Percentiles rank a stretch among this genome's conserved stretches.
phyloP scores from a whole-genome alignment of 2,329 filamentous ascomycete genomes.

The Neobulgaria alba region DNA sequence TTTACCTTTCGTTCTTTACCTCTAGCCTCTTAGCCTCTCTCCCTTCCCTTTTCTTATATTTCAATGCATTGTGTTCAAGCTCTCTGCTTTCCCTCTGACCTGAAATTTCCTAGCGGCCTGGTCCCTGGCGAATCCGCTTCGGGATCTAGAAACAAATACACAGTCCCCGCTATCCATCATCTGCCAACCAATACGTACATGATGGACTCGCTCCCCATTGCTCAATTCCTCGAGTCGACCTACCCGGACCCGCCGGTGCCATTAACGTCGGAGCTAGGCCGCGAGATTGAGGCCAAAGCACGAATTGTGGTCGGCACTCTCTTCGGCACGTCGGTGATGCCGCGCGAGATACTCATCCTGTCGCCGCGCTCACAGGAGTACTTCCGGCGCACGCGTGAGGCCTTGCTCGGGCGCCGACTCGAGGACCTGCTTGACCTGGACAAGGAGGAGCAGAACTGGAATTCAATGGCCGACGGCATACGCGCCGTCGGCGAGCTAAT shows the following conservation, averaged over 20 bases:
- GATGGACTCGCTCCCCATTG: conserved; percentile 34
- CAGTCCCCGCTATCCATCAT: conserved; percentile 35
- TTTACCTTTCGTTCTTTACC: conserved; percentile 7
- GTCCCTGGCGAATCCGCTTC: conserved; percentile 15
- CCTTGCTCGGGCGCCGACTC: conserved; percentile 28
- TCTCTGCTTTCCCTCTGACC: conserved; percentile 2
- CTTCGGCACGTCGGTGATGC: conserved; percentile 29
- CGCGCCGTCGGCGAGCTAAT: conserved; percentile 28
- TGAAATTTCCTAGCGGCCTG: conserved; percentile 20
- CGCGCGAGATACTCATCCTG: conserved; percentile 32
- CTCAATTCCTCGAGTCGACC: conserved; percentile 33
- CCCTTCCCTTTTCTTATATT: conserved; percentile 1
- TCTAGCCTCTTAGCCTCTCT: conserved; percentile 2
- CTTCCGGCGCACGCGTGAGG: conserved; percentile 34
- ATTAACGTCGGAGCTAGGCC: conserved; percentile 30
- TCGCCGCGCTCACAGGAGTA: conserved; percentile 31
- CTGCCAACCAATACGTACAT: conserved; percentile 32
- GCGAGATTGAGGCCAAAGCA: conserved; percentile 27
- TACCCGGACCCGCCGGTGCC: conserved; percentile 31
- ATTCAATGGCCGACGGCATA: conserved; percentile 21
- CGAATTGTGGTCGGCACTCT: conserved; percentile 25
- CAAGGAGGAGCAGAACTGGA: conserved; percentile 27
- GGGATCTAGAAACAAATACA: conserved; percentile 28
- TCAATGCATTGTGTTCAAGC: conserved; percentile 2
- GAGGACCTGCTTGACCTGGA: conserved; percentile 29